Evolutionary conservation across 1,284 basidiomycete species (phyloP).

Genomic region (Tilletia setariae): DNA sequence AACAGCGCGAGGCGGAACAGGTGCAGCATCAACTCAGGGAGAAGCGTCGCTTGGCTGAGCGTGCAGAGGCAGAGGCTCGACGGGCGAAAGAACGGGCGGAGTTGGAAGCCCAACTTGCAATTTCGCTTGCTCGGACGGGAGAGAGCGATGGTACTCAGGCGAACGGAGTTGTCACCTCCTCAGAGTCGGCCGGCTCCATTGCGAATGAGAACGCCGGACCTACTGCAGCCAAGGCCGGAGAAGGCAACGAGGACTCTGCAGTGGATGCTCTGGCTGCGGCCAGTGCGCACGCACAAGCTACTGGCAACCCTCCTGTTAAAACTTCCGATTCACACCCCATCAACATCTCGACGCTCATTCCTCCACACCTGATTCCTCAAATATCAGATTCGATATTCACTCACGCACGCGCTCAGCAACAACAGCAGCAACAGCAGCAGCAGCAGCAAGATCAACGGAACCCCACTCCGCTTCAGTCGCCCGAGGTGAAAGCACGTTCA

Average conservation of each 20-base stretch:
- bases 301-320: slow-evolving; percentile 36
- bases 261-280: slow-evolving; percentile 1
- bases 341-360: slow-evolving; percentile 19
- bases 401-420: background rate
- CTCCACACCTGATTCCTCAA: slow-evolving; percentile 1
- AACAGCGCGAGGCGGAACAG: slow-evolving; percentile 35
- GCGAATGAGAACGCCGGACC: background rate
- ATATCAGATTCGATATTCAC: slow-evolving; percentile 5
- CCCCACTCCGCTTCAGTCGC: background rate
- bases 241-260: background rate
- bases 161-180: slow-evolving; percentile 13
- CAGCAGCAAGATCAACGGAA: background rate
- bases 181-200: too few relatives aligned
- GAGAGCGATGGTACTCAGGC: background rate
- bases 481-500: too few relatives aligned
- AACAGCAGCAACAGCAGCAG: background rate
- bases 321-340: slow-evolving; percentile 51
- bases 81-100: background rate
- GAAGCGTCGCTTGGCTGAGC: slow-evolving; percentile 19
- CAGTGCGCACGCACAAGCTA: slow-evolving; percentile 17
- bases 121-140: background rate
- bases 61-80: background rate
- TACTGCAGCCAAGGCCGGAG: background rate
- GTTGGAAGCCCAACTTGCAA: too few relatives aligned
- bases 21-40: slow-evolving; percentile 25